Evolutionary conservation across 768 basidiomycete genomes (phyloP).

Genomic region (Zangia roseola): DNA sequence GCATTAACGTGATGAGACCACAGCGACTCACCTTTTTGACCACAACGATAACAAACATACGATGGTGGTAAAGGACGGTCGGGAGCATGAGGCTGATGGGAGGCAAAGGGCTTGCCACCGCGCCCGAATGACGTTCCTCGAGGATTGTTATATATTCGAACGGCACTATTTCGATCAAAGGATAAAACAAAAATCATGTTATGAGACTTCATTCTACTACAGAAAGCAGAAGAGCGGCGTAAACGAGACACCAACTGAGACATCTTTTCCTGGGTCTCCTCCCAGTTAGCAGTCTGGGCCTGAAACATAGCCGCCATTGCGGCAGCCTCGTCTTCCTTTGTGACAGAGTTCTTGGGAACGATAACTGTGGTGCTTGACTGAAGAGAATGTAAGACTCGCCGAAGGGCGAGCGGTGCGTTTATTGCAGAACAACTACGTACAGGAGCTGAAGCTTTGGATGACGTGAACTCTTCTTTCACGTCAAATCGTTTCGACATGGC

Average conservation of each 20-base stretch:
- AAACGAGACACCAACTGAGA: slow-evolving; percentile 87
- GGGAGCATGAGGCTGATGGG: slow-evolving; percentile 52
- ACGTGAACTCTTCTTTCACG: slow-evolving; percentile 60
- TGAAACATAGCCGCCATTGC: slow-evolving; percentile 99
- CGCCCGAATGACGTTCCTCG: slow-evolving; percentile 65
- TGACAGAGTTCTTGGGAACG: slow-evolving; percentile 42
- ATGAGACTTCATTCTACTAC: slow-evolving; percentile 77
- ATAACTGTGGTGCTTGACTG: slow-evolving; percentile 35
- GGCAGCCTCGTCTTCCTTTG: slow-evolving; percentile 83
- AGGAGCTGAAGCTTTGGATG: slow-evolving; percentile 24
- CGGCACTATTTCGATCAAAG: slow-evolving; percentile 50
- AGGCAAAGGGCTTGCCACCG: slow-evolving; percentile 49
- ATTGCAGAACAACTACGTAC: slow-evolving; percentile 35
- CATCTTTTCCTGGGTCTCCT: slow-evolving; percentile 99
- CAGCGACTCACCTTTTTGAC: slow-evolving; percentile 78
- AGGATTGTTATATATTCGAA: slow-evolving; percentile 61
- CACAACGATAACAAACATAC: slow-evolving; percentile 98
- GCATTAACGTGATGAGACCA: neutral
- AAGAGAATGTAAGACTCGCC: slow-evolving; percentile 28
- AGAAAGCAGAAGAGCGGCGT: slow-evolving; percentile 51
- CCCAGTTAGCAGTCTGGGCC: slow-evolving; percentile 92
- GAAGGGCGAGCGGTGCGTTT: slow-evolving; percentile 17
- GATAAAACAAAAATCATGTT: slow-evolving; percentile 49
- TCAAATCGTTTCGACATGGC: slow-evolving; percentile 91
- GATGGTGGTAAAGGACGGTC: slow-evolving; percentile 87